Base-by-base conservation (phyloP, 345 rosid genomes). In the Bruguiera parviflora region DNA sequence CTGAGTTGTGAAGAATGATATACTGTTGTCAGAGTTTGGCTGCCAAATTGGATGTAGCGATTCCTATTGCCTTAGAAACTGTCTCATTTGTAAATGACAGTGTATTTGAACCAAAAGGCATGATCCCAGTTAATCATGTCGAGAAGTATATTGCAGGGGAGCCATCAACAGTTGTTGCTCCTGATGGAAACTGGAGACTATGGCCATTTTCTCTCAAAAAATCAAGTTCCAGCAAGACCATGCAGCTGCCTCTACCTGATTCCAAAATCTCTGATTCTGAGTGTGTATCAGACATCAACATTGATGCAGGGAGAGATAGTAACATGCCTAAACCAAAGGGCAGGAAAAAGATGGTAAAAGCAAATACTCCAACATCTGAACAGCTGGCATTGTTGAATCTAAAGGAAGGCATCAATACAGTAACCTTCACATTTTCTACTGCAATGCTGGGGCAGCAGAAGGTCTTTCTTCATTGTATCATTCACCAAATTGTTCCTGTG, bases 381-480 rank as follows among this genome's bases (percentile, higher is more conserved):
- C 89, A 92, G 73, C 79, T 95, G 79, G 86, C 92, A 32, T 90
- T 89, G 20, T 78, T 95, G 78, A 80, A 92, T 78, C 81, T 95
- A 73, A 87, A 84, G 80, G 90, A 89, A 61, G 99, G 97, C 47
- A 79, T 83, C 73, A 95, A 95, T 80, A 57, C 75, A 11, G 79
- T 95, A 68, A 84, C 84, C 76, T 95, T 95, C 78, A 88, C 94
- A 55, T 92, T 95, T 84, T 90, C 87, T 74, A 95, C 96, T 61
- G 70, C 90, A 61, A 87, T 95, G 97, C 85, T 92, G 60, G 98
- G 99, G 73, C 84, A 81, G 67, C 99, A 95, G 83, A 85, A 85
- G 96, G 99, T 90, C 63, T 53, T 63, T 47, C 27, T 67, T 75
- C 65, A 16, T 61, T 64, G 66, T 10, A 13, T 25, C 64, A 31